Conservation (phyloP, 2,329 filamentous ascomycete species). For the Fusarium chlamydosporum region DNA sequence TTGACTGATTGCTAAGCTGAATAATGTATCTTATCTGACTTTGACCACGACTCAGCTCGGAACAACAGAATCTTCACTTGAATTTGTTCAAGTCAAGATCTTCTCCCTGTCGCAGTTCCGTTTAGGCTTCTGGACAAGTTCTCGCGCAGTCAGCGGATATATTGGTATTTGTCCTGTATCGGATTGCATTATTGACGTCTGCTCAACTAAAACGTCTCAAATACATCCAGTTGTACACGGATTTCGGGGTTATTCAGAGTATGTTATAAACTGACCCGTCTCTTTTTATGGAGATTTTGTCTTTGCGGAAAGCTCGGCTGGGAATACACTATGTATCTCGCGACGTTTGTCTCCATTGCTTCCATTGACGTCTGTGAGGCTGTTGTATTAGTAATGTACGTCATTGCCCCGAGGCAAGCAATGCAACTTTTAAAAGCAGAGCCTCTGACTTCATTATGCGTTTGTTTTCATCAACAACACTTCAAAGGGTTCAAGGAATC, state of each 20-base stretch:
- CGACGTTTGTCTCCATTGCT: conserved; percentile 7
- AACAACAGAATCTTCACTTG: not conserved
- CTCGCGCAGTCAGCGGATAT: not conserved
- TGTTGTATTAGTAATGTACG: conserved; percentile 49
- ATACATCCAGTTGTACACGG: not conserved
- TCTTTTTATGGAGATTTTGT: conserved; percentile 4
- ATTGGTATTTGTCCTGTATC: not conserved
- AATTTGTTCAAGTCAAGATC: not conserved
- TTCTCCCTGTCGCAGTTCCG: not conserved
- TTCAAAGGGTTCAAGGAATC: not conserved
- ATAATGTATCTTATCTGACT: not conserved
- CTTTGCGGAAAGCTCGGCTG: conserved; percentile 11
- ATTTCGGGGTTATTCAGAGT: too few species aligned
- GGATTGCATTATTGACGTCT: not conserved
- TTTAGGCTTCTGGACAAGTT: not conserved
- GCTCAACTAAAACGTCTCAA: not conserved
- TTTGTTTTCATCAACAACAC: conserved; percentile 10
- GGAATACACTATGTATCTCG: conserved; percentile 11
- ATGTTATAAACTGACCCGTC: conserved; percentile 1
- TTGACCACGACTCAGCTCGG: not conserved
- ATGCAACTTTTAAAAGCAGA: conserved; percentile 8
- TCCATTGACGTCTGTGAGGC: conserved; percentile 17
- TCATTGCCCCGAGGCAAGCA: conserved; percentile 29
- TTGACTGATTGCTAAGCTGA: not conserved
- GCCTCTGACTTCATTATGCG: conserved; percentile 15